Conservation (phyloP, 2,329 filamentous ascomycete genomes). For the Cadophora sp. region DNA sequence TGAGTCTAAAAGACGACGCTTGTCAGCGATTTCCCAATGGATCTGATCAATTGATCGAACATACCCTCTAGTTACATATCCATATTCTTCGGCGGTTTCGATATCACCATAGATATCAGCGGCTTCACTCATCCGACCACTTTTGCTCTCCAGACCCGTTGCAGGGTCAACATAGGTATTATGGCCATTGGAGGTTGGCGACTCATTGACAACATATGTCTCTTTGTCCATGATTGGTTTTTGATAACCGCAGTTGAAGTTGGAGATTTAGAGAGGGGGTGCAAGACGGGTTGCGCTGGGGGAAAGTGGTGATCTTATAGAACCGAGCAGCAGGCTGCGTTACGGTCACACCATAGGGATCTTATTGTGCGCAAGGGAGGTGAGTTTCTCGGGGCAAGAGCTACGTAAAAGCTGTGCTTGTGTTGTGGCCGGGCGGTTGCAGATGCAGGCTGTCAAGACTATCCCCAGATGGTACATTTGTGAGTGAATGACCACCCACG, state of each 20-base stretch:
- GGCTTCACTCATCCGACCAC: conserved; percentile 52
- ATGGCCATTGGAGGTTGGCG: conserved; percentile 33
- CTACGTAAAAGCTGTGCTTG: not conserved
- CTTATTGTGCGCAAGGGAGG: not conserved
- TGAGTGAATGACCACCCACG: not conserved
- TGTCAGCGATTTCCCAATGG: conserved; percentile 13
- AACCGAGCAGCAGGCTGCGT: conserved; percentile 12
- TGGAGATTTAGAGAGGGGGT: conserved; percentile 5
- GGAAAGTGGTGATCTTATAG: conserved; percentile 23
- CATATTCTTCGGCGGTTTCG: conserved; percentile 56
- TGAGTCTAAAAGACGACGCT: conserved; percentile 33
- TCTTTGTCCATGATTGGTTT: conserved; percentile 40
- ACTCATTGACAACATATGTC: conserved; percentile 27
- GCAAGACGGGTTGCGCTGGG: conserved; percentile 5
- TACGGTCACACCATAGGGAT: conserved; percentile 22
- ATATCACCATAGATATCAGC: conserved; percentile 59
- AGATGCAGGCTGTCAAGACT: conserved; percentile 1
- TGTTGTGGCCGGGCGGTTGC: conserved; percentile 1
- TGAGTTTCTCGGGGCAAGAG: not conserved
- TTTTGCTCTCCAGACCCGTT: conserved; percentile 41
- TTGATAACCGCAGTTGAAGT: conserved; percentile 14
- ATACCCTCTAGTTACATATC: conserved; percentile 57
- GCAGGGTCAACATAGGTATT: conserved; percentile 35
- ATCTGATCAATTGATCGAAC: conserved; percentile 25
- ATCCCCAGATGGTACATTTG: not conserved